phyloP scores from a whole-genome alignment of 805 yeast species.

The Schwanniomyces pseudopolymorphus region DNA sequence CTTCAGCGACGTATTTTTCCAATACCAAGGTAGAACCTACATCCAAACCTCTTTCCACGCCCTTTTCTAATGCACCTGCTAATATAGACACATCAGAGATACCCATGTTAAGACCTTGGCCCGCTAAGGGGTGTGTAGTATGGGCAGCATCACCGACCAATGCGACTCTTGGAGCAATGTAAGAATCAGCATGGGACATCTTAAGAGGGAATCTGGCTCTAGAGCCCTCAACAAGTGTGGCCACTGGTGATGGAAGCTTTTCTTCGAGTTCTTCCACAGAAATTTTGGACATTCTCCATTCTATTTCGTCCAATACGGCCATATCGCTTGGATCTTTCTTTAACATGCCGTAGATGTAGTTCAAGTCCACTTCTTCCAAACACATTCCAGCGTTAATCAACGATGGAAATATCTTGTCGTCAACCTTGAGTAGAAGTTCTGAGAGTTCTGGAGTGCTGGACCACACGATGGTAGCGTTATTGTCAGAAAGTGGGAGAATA shows the following conservation, averaged over 20 bases:
- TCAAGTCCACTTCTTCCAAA: slow-evolving; percentile 74
- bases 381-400: slow-evolving; percentile 85
- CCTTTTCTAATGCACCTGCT: slow-evolving; percentile 65
- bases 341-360: slow-evolving; percentile 55
- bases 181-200: slow-evolving; percentile 87
- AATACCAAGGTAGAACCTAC: slow-evolving; percentile 79
- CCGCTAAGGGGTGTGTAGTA: slow-evolving; percentile 95
- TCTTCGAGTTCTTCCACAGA: slow-evolving; percentile 51
- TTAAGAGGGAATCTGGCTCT: slow-evolving; percentile 88
- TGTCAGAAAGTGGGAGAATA: slow-evolving; percentile 81
- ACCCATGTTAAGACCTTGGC: slow-evolving; percentile 98
- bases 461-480: slow-evolving; percentile 93
- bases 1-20: slow-evolving; percentile 83
- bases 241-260: slow-evolving; percentile 65
- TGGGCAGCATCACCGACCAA: slow-evolving; percentile 99
- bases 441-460: slow-evolving; percentile 78
- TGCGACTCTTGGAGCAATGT: slow-evolving; percentile 81
- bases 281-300: slow-evolving; percentile 60
- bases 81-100: slow-evolving; percentile 84
- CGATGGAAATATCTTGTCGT: slow-evolving; percentile 61
- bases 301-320: slow-evolving; percentile 62
- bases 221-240: slow-evolving; percentile 56
- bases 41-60: slow-evolving; percentile 77
- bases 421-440: slow-evolving; percentile 54
- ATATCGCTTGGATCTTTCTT: slow-evolving; percentile 40